Evolutionary conservation across 192 early-diverging fungal species (phyloP).

Genomic region (Chytriomyces hyalinus): DNA sequence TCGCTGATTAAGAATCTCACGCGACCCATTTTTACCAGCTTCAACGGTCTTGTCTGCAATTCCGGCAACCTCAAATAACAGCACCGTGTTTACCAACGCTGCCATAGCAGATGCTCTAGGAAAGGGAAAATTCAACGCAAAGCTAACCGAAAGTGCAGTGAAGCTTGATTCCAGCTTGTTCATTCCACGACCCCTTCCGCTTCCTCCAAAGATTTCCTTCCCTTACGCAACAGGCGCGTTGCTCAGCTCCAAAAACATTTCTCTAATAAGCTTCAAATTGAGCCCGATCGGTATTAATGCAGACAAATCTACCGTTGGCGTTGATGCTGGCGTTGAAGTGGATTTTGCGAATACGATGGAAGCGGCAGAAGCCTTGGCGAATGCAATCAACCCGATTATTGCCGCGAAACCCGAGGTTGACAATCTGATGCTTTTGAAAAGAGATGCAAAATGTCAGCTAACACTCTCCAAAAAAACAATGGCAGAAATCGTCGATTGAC

Average conservation of each 20-base stretch:
- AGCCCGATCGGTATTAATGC: constrained; percentile 11
- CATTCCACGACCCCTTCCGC: constrained; percentile 35
- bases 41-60: not conserved
- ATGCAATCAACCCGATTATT: constrained; percentile 50
- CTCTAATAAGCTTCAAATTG: constrained; percentile 16
- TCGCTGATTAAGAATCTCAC: constrained; percentile 16
- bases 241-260: constrained; percentile 38
- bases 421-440: no score
- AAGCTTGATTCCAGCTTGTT: constrained; percentile 24
- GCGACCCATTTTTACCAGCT: constrained; percentile 23
- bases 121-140: constrained; percentile 18
- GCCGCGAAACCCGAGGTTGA: constrained; percentile 32
- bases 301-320: constrained; percentile 26
- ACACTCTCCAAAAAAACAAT: not conserved
- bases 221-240: constrained; percentile 38
- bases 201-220: constrained; percentile 41
- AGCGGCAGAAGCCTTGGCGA: constrained; percentile 46
- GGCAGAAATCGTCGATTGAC: constrained; percentile 26
- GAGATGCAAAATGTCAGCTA: no score
- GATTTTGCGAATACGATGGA: constrained; percentile 38
- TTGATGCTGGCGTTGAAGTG: constrained; percentile 35
- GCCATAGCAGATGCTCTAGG: not conserved
- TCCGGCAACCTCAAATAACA: not conserved
- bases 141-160: constrained; percentile 30
- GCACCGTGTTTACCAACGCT: not conserved